Base-by-base conservation (phyloP, 1,139 yeast species). In the Pichia sp. region DNA sequence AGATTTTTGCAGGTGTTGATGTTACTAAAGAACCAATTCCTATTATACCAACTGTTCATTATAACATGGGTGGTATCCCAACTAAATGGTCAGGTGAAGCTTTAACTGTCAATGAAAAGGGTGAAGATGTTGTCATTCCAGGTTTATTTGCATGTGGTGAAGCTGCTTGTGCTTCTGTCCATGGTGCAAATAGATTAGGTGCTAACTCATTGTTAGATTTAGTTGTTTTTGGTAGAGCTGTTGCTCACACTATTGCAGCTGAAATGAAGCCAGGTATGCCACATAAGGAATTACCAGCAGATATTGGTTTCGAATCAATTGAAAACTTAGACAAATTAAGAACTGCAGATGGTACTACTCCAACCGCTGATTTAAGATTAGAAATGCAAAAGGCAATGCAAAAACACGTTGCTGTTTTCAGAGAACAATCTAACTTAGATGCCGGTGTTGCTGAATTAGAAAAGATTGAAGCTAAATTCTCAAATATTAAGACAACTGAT, bases 1-100 rank as follows among this genome's bases (percentile, higher is more conserved):
- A 90, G 59, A 92, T 92, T 71, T 92, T 92, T 65, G 97, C 98
- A 46, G 98, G 98, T 76, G 98, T 92, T 59, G 98, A 92, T 71
- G 97, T 92, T 58, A 92, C 98, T 57, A 92, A 92, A 77, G 97
- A 92, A 74, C 98, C 98, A 65, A 94, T 94, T 67, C 98, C 98
- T 63, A 92, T 92, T 62, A 73, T 92, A 65, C 98, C 98, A 62
- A 92, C 98, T 56, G 98, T 92, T 56, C 98, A 92, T 73, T 92
- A 92, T 78, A 92, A 92, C 73, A 92, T 92, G 98, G 98, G 98
- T 70, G 98, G 98, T 82, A 86, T 92, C 59, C 98, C 98, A 69
- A 92, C 98, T 61, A 88, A 85, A 69, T 92, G 89, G 86, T 85
- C 85, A 61, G 97, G 97, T 76, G 97, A 92, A 74, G 97, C 82